A percentile compares a stretch with the other conserved stretches of the same genome.
These are phyloP conservation scores for Skeletonema grethae DNA, from an alignment of 108 stramenopile genomes.

Conservation along the genomic window DNA sequence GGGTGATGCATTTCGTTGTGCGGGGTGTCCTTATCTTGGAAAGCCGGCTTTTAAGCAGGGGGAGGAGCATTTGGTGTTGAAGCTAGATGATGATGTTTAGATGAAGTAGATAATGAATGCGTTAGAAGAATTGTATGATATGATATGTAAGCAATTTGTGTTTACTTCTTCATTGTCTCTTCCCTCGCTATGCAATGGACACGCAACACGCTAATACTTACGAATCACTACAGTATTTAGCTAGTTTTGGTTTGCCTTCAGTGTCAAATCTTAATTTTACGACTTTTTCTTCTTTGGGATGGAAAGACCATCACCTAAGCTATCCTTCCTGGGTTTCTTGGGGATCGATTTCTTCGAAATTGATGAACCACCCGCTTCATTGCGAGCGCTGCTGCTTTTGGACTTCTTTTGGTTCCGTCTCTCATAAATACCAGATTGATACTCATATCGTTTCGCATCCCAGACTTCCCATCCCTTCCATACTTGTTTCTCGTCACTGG, in stretches of 20 bases:
- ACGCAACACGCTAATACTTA: too few species aligned
- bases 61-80: constrained; percentile 92
- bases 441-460: constrained; percentile 73
- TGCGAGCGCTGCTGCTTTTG: constrained; percentile 5
- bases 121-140: too few species aligned
- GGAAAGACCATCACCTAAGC: constrained; percentile 15
- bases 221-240: too few species aligned
- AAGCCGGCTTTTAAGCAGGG: constrained; percentile 97
- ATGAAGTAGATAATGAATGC: background rate
- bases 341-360: constrained; percentile 28
- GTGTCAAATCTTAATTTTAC: background rate
- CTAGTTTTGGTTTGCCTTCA: background rate
- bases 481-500: constrained; percentile 63
- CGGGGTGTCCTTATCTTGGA: constrained; percentile 94
- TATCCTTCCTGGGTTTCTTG: constrained; percentile 2
- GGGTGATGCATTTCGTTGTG: constrained; percentile 99
- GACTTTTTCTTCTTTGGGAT: constrained; percentile 35
- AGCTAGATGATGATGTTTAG: constrained; percentile 83
- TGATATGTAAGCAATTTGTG: background rate
- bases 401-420: constrained; percentile 11
- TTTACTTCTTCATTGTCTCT: background rate
- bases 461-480: constrained; percentile 82
- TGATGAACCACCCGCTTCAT: background rate
- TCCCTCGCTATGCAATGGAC: too few species aligned
- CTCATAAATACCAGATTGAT: constrained; percentile 52